Evolutionary conservation across 2,329 filamentous ascomycete species (phyloP).

Genomic region (Aspergillus japonicus): DNA sequence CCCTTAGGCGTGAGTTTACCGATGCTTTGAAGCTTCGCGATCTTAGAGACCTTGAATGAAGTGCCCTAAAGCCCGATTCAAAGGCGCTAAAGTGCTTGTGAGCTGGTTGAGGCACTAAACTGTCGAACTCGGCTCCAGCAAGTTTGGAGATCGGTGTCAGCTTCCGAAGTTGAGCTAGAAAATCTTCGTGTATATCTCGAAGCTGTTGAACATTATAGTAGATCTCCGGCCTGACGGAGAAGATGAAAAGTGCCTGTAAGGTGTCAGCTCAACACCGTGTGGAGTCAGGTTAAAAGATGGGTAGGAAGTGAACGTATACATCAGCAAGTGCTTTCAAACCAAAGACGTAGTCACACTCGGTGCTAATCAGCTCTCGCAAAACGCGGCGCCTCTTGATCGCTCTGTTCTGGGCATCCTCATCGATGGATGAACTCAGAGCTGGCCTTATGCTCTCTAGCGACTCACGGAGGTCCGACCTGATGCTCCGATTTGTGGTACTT

Average conservation of each 20-base stretch:
- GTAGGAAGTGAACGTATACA: conserved; percentile 50
- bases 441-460: conserved; percentile 58
- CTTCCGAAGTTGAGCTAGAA: conserved; percentile 71
- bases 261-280: not conserved
- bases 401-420: conserved; percentile 69
- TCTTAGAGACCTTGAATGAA: conserved; percentile 29
- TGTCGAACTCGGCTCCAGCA: conserved; percentile 20
- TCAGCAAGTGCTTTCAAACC: conserved; percentile 85
- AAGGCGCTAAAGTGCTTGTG: conserved; percentile 51
- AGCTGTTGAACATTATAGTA: conserved; percentile 78
- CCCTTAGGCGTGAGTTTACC: conserved; percentile 31
- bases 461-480: conserved; percentile 64
- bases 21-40: conserved; percentile 30
- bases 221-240: conserved; percentile 71
- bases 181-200: conserved; percentile 76
- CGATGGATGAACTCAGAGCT: conserved; percentile 51
- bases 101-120: conserved; percentile 26
- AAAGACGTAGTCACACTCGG: conserved; percentile 84
- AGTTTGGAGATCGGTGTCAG: conserved; percentile 63
- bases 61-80: conserved; percentile 41
- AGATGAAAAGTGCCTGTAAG: conserved; percentile 67
- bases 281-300: not conserved
- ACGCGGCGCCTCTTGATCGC: conserved; percentile 74
- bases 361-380: conserved; percentile 79
- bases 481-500: conserved; percentile 53